Evolutionary conservation across 2,329 filamentous ascomycete genomes (phyloP), one percentile per base, ranked within the genome.

Genomic region (Trichophaea hybrida): DNA sequence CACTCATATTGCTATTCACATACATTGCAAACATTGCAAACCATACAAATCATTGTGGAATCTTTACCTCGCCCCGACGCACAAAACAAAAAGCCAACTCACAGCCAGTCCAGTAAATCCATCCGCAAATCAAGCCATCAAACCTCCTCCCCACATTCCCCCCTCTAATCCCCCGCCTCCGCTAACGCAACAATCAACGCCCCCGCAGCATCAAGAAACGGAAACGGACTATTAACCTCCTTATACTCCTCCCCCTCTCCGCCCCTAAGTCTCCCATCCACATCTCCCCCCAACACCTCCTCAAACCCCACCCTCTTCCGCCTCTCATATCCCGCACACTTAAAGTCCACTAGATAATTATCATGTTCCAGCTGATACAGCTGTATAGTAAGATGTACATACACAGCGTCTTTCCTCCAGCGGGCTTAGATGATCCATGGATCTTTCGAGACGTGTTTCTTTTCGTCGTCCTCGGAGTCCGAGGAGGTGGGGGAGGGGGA

Each of bases 261-360:
- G 57, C 34, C 55, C 60, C 17, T 60, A 55, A n/a, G n/a, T n/a
- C n/a, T n/a, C n/a, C n/a, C 31, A 55, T 59, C n/a, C n/a, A n/a
- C n/a, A n/a, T n/a, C n/a, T 32, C 67, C 64, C 64, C n/a, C n/a
- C n/a, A n/a, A n/a, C n/a, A n/a, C n/a, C n/a, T n/a, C n/a, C n/a
- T n/a, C n/a, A n/a, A n/a, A n/a, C n/a, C n/a, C n/a, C 85, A 75
- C 65, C 84, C 81, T 53, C 58, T 93, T 77, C 10, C 76, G 70
- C 51, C 79, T 88, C 74, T 98, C 93, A 73, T 98, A 98, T 24
- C 93, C 93, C 13, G 93, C 90, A 72, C 91, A 97, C 72, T 96
- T 97, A 77, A 98, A 98, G 72, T 98, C 93, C 53, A 98, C 93
- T 64, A 98, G 84, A 72, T 91, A 97, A 66, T 93, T 91, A 58